phyloP scores from a whole-genome alignment of 352 stramenopile species.

The Paralagenidium karlingii region DNA sequence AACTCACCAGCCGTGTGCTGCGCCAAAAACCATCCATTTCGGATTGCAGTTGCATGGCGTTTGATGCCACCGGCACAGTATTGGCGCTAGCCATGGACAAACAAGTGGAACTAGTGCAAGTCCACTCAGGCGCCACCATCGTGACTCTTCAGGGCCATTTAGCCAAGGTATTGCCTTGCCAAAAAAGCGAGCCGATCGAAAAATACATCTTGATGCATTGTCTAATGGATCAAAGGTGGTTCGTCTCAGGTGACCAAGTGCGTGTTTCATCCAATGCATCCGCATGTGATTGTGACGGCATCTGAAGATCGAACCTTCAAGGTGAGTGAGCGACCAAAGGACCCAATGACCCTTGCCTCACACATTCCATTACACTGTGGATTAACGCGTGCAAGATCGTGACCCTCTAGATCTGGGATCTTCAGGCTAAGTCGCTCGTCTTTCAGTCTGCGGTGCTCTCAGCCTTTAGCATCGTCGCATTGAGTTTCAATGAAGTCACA shows the following conservation, averaged over 20 bases:
- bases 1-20: constrained; percentile 19
- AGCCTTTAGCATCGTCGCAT: constrained; percentile 51
- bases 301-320: constrained; percentile 82
- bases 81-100: constrained; percentile 32
- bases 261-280: constrained; percentile 57
- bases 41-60: constrained; percentile 33
- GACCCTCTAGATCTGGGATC: constrained; percentile 53
- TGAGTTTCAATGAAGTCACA: constrained; percentile 44
- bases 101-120: constrained; percentile 38
- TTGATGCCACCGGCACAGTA: constrained; percentile 52
- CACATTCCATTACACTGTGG: not conserved
- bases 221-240: too few relatives aligned
- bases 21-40: constrained; percentile 19
- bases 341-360: not conserved
- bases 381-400: not conserved
- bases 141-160: constrained; percentile 62
- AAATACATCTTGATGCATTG: too few relatives aligned
- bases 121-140: constrained; percentile 36
- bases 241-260: constrained; percentile 50
- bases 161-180: constrained; percentile 18
- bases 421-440: constrained; percentile 36
- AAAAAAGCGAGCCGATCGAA: not conserved
- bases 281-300: constrained; percentile 51
- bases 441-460: constrained; percentile 74
- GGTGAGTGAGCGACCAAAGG: constrained; percentile 9